A percentile compares a stretch with the other conserved stretches of the same genome.
phyloP scores from a whole-genome alignment of 768 basidiomycete genomes.

The Tulasnella sp. region DNA sequence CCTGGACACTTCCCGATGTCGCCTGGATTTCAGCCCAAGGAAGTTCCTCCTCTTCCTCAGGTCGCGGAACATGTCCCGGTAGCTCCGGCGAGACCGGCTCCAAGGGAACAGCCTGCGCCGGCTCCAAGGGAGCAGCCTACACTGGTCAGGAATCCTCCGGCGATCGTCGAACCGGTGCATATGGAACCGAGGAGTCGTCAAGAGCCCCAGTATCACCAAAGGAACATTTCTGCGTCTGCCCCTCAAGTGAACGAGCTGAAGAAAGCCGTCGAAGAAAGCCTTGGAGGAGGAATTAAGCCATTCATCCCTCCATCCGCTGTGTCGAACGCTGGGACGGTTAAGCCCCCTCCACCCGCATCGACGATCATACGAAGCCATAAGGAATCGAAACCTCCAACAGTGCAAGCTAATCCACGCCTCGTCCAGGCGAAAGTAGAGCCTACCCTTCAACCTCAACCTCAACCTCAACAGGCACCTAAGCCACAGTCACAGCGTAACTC shows the following conservation, averaged over 20 bases:
- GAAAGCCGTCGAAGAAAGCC: constrained; percentile 1
- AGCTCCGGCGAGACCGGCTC: neutral
- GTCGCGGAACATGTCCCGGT: neutral
- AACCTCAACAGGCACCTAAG: no score
- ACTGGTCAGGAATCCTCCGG: neutral
- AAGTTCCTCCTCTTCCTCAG: neutral
- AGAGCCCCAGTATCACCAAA: no score
- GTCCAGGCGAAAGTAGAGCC: no score
- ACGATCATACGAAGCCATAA: no score
- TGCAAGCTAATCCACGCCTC: no score
- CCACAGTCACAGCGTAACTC: no score
- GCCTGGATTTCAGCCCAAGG: neutral
- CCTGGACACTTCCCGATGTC: constrained; percentile 15
- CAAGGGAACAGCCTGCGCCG: neutral
- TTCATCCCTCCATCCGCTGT: neutral
- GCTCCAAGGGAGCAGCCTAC: neutral
- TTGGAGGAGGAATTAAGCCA: neutral
- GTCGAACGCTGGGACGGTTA: no score
- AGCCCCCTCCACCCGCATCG: no score
- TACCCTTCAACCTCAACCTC: no score
- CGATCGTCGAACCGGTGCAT: no score
- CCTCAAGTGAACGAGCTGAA: neutral
- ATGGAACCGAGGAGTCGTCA: no score
- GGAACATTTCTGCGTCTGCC: neutral
- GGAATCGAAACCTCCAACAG: no score